Base-by-base conservation (phyloP, 108 stramenopile species). In the Cyclotella sp. region DNA sequence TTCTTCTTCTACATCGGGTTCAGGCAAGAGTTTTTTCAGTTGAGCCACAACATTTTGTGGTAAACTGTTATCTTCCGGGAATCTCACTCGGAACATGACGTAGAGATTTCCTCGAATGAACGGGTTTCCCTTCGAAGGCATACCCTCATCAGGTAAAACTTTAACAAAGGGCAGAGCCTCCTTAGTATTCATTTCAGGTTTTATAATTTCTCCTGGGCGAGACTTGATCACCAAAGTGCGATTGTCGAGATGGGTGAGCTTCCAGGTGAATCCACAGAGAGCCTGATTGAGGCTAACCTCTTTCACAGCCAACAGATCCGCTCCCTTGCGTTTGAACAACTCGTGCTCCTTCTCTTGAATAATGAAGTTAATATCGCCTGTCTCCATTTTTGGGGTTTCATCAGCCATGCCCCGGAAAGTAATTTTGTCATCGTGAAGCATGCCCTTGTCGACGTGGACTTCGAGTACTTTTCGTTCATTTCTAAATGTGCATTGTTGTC, bases 351-450 rank as follows among this genome's bases (percentile, higher is more conserved):
- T 97, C 67, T 98, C 96, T 76, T 96, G 93, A 51, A 99, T 78
- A 62, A 99, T 89, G 68, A 99, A 99, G 69, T 98, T 88, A 42
- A 99, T 82, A 82, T 99, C 98, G 22, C 97, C 97, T 10, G 98
- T 83, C 49, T 98, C 91, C 63, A 91, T 82, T 29, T 93, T 94
- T 9, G 98, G 97, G 7, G 78, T 87, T 85, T 99, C 98, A 63
- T 98, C 98, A 0, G 94, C 97, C 92, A 97, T 98, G 16, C 86
- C 84, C 30, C 86, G 70, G 69, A 98, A 98, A 24, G 94, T 92
- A 77, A 99, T 91, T 63, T 92, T 95, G 49, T 97, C 91, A 69
- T 95, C 90, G 73, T 97, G 88, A 47, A 90, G 84, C 95, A 94
- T 94, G 3, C 99, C 99, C 81, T 96, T 96, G 72, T 98, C 97